These are phyloP conservation scores for Fusarium tupiense DNA, from an alignment of 2,329 filamentous ascomycete genomes.

Conservation along the genomic window DNA sequence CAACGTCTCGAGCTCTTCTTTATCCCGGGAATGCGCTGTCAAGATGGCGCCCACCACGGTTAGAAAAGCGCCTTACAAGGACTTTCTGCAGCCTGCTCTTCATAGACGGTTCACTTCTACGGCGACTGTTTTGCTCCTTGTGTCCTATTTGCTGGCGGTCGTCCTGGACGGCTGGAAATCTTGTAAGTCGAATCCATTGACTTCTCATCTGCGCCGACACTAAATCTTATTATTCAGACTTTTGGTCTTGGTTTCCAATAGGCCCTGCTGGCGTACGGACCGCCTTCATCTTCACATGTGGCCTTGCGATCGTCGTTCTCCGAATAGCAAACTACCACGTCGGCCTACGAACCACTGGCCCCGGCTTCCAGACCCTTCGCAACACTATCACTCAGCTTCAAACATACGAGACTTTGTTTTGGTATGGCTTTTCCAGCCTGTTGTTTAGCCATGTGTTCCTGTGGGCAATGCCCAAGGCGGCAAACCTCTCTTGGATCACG, in stretches of 20 bases:
- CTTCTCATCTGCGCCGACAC: not conserved
- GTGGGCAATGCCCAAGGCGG: constrained; percentile 69
- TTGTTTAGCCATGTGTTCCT: constrained; percentile 85
- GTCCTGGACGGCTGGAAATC: constrained; percentile 75
- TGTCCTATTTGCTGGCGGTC: constrained; percentile 79
- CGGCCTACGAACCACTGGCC: constrained; percentile 75
- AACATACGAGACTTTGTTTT: constrained; percentile 75
- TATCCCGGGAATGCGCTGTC: constrained; percentile 55
- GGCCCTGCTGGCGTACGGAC: constrained; percentile 80
- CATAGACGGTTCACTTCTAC: constrained; percentile 88
- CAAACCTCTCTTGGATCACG: constrained; percentile 78
- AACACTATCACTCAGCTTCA: constrained; percentile 66
- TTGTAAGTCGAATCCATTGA: constrained; percentile 60
- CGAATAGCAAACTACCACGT: constrained; percentile 86
- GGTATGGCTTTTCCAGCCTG: constrained; percentile 81
- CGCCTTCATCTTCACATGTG: constrained; percentile 77
- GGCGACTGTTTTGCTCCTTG: constrained; percentile 71
- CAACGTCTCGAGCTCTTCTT: constrained; percentile 27
- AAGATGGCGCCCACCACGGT: constrained; percentile 63
- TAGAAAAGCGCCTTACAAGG: constrained; percentile 77
- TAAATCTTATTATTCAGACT: constrained; percentile 58
- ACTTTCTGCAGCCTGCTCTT: constrained; percentile 88
- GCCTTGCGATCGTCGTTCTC: constrained; percentile 81
- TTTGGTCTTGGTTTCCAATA: constrained; percentile 90
- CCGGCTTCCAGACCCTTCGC: constrained; percentile 71